These are phyloP conservation scores for Globisporangium carolinianum DNA, from an alignment of 352 stramenopile species.

Conservation along the genomic window DNA sequence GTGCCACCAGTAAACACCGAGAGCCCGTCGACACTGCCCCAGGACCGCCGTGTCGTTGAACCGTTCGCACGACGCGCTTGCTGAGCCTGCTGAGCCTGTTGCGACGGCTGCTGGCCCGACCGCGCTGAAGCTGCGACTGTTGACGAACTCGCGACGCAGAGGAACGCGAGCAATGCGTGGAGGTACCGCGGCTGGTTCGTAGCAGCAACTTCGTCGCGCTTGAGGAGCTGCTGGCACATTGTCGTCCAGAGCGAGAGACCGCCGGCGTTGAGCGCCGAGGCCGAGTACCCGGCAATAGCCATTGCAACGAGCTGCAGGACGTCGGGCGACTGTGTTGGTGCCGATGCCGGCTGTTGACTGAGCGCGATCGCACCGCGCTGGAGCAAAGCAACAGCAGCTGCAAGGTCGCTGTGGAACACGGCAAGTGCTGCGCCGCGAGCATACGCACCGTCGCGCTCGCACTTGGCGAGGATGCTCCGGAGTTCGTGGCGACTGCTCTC, in stretches of 20 bases:
- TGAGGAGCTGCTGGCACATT: constrained; percentile 76
- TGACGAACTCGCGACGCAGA: constrained; percentile 41
- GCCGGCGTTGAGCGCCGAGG: constrained; percentile 23
- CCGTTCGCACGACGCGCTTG: neutral
- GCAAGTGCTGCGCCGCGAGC: constrained; percentile 61
- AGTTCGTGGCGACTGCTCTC: constrained; percentile 52
- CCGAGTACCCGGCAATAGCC: constrained; percentile 78
- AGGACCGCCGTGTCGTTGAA: constrained; percentile 27
- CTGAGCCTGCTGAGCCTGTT: constrained; percentile 21
- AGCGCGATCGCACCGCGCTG: constrained; percentile 65
- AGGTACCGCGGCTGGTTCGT: constrained; percentile 63
- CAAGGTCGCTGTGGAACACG: constrained; percentile 81
- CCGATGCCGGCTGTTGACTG: constrained; percentile 39
- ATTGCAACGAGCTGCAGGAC: constrained; percentile 86
- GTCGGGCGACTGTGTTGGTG: constrained; percentile 48
- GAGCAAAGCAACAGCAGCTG: constrained; percentile 53
- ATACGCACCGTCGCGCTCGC: constrained; percentile 58
- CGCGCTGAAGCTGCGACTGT: constrained; percentile 18
- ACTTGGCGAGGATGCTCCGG: constrained; percentile 48
- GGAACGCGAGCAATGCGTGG: constrained; percentile 74
- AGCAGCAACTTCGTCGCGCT: constrained; percentile 64
- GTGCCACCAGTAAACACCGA: constrained; percentile 17
- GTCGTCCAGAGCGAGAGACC: constrained; percentile 57
- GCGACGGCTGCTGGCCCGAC: constrained; percentile 21
- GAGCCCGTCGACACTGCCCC: constrained; percentile 58